These are phyloP conservation scores for Eucalyptus caleyi DNA, from an alignment of 345 rosid genomes.

Conservation along the genomic window DNA sequence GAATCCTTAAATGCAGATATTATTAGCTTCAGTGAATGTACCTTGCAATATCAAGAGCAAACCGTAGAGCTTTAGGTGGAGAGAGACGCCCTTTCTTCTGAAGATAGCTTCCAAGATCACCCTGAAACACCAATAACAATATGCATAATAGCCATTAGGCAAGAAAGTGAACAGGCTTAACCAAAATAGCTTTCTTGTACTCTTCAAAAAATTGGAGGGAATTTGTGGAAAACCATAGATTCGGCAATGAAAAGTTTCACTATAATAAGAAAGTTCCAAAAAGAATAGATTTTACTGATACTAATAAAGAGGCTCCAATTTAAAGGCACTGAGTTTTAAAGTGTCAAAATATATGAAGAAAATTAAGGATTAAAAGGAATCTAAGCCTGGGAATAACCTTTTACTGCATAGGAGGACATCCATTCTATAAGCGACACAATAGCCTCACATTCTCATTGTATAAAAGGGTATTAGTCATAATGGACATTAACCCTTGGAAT, in stretches of 20 bases:
- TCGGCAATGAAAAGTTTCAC: not conserved
- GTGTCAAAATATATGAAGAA: not conserved
- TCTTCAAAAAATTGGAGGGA: not conserved
- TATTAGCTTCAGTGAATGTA: slow-evolving; percentile 1
- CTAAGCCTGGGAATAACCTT: not conserved
- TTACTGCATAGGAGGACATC: not conserved
- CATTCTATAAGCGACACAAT: not conserved
- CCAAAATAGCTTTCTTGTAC: not conserved
- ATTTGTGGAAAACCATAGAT: not conserved
- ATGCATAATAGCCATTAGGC: not conserved
- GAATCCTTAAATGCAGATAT: not conserved
- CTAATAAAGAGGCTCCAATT: not conserved
- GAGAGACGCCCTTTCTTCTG: slow-evolving; percentile 89
- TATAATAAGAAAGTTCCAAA: not conserved
- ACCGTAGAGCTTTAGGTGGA: slow-evolving; percentile 66
- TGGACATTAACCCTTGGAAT: not conserved
- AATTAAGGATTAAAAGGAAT: not conserved
- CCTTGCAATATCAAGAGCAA: slow-evolving; percentile 92
- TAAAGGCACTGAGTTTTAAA: not conserved
- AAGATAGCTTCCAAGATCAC: slow-evolving; percentile 71
- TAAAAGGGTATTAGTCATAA: not conserved
- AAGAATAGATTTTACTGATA: not conserved
- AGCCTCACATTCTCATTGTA: not conserved
- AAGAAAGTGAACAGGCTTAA: not conserved
- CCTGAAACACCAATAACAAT: slow-evolving; percentile 32